Base-by-base conservation (phyloP, 306 rosid genomes). In the Prosopis cineraria region DNA sequence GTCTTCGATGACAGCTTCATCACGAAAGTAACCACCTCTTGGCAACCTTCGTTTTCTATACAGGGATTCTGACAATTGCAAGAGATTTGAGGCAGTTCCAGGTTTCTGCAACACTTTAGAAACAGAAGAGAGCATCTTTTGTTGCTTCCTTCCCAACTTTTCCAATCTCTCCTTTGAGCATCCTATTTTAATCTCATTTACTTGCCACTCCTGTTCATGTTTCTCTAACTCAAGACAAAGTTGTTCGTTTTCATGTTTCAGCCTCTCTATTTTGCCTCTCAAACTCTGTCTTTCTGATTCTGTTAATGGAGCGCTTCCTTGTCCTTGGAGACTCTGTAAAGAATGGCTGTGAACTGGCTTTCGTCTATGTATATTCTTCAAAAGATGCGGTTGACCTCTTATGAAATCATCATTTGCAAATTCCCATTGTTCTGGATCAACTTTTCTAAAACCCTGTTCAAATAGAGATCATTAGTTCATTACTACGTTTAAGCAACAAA, bases 301-400 rank as follows among this genome's bases (percentile, higher is more conserved):
- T 0, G 87, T 75, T 31, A 89, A 55, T 1, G 80, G 71, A 77
- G 87, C 29, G 55, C 78, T 41, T 68, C 75, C 91, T 77, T 87
- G 93, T 45, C 85, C 88, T 58, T 81, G 89, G 27, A 79, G 43
- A 81, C 84, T 95, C 80, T 66, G 97, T 77, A 82, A 39, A 79
- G 97, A 92, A 89, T 91, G 98, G 72, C 98, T 92, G 79, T 91
- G 96, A n/a, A 95, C 91, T 2, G 96, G 90, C 86, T 88, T 91
- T 69, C 96, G 83, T 80, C 98, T 89, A 65, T 83, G 90, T 64
- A 95, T 95, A 41, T 88, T 95, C 87, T 88, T 95, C 83, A 95
- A 20, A 20, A 85, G 92, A 50, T 88, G 86, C n/a, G 90, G 93
- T 69, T 88, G 84, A 50, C 93, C 93, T 87, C 90, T 88, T 9